Evolutionary conservation across 805 yeast species (phyloP).

Genomic region (Barnettozyma populi): DNA sequence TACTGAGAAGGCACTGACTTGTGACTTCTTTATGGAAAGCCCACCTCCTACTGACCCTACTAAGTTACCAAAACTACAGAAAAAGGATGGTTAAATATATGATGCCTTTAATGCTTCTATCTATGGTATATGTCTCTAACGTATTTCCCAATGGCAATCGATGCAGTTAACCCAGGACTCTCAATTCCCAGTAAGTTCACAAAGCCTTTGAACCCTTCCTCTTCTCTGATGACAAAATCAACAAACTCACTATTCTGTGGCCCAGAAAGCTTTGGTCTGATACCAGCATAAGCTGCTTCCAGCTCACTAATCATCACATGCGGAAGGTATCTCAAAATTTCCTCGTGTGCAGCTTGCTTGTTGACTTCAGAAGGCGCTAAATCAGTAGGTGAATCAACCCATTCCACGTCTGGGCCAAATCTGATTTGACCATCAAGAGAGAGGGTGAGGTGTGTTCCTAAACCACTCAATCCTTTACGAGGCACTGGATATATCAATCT

Average conservation of each 20-base stretch:
- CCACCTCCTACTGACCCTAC: conserved; percentile 71
- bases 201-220: conserved; percentile 70
- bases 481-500: conserved; percentile 77
- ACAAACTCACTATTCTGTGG: conserved; percentile 44
- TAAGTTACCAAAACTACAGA: conserved; percentile 46
- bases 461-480: conserved; percentile 60
- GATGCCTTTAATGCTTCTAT: conserved; percentile 2
- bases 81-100: conserved; percentile 3
- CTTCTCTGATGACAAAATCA: conserved; percentile 71
- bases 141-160: conserved; percentile 77
- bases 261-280: conserved; percentile 68
- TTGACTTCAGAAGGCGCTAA: conserved; percentile 45
- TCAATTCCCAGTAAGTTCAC: conserved; percentile 79
- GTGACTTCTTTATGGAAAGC: conserved; percentile 62
- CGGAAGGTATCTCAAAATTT: conserved; percentile 61
- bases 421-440: conserved; percentile 74
- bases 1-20: conserved; percentile 56
- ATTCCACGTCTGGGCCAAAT: conserved; percentile 89
- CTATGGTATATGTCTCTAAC: conserved; percentile 36
- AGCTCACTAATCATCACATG: conserved; percentile 45
- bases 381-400: conserved; percentile 51
- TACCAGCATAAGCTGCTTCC: conserved; percentile 70
- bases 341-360: conserved; percentile 48
- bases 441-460: conserved; percentile 85
- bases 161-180: conserved; percentile 83